Base-by-base conservation (phyloP, 2,329 filamentous ascomycete species). In the Xylaria sp. region DNA sequence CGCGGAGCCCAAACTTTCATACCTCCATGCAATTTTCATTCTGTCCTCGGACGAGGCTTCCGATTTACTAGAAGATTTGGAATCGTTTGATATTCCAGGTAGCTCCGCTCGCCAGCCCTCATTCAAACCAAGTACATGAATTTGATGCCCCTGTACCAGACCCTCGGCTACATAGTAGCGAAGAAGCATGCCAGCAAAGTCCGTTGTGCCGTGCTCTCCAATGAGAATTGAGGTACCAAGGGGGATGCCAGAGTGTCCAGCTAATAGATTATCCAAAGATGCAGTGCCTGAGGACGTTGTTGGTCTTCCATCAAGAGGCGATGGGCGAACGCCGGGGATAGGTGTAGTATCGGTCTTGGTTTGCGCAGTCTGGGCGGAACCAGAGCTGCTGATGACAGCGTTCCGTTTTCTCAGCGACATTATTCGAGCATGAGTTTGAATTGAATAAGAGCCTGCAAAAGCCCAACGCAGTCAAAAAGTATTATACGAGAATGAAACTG, bases 11-110 rank as follows among this genome's bases (percentile, higher is more conserved):
- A 98, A 80, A 39, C 89, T 87, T 80, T 98, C 94, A 81, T 99
- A 99, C 79, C 96, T 87, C 96, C 96, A 99, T 3, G 96, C 96
- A 83, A 99, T 99, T 83, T 97, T 98, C 96, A 99, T 98, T 80
- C 91, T 94, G 70, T 95, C 92, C 15, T 85, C 84, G 2, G 80
- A 75, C 2, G 78, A 72, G 18, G 76, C 63, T 45, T 84, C 82
- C 36, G 84, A 73, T 63, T 78, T 82, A 73, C 72, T 68, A 48
- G 76, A 77, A 83, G 59, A 84, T 80, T 70, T 78, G 56, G 75
- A 72, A 18, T 80, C 78, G 10, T 75, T 81, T 1, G 84, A 85
- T 39, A 97, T 79, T 0, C 92, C 95, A 3, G 96, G 96, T 25
- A 99, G 83, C 73, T 95, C 93, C 70, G 92, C 85, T 43, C 90